Base-by-base conservation (phyloP, 2,329 filamentous ascomycete species). In the Fusarium foetens region DNA sequence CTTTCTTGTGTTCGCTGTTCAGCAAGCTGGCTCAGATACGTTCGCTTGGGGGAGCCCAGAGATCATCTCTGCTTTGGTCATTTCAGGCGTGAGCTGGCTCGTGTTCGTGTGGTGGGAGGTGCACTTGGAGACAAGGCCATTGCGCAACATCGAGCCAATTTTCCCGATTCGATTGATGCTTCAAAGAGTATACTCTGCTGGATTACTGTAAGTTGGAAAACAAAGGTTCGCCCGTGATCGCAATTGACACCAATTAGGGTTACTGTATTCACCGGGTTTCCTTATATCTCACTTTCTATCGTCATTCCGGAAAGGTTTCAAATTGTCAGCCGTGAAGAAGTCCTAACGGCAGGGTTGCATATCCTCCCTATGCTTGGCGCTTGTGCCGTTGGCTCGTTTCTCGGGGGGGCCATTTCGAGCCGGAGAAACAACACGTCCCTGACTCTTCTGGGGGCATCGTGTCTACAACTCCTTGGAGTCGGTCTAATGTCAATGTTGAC, bases 241-340 rank as follows among this genome's bases (percentile, higher is more conserved):
- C 23, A 51, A 17, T 70, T 78, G 31, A 79, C 64, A n/a, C 25
- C 59, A 31, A n/a, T 33, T 7, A 89, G 87, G 21, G 84, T 86
- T 31, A 90, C 88, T 5, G 79, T 90, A 21, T 81, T 90, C 23
- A 86, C 86, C 1, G 89, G 89, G 4, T 89, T 88, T 57, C 82
- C 86, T 1, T 90, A 90, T 67, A 85, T 91, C 27, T 82, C 87
- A 8, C 82, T 90, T n/a, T 85, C 88, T 17, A 85, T 90, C 62
- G 84, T 86, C 36, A 83, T 91, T 8, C 89, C 89, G 1, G 87
- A 91, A 70, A 82, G 88, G 11, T 88, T 90, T 54, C 89, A 91
- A 67, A 86, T 91, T 41, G 85, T 90, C 58, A 87, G 90, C 68
- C 81, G 81, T 10, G 84, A 89, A 53, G 84, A 80, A 36, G 83